Evolutionary conservation across 2,329 filamentous ascomycete species (phyloP), one percentile per base, ranked within the genome.

Genomic region (Colletotrichum aenigma): DNA sequence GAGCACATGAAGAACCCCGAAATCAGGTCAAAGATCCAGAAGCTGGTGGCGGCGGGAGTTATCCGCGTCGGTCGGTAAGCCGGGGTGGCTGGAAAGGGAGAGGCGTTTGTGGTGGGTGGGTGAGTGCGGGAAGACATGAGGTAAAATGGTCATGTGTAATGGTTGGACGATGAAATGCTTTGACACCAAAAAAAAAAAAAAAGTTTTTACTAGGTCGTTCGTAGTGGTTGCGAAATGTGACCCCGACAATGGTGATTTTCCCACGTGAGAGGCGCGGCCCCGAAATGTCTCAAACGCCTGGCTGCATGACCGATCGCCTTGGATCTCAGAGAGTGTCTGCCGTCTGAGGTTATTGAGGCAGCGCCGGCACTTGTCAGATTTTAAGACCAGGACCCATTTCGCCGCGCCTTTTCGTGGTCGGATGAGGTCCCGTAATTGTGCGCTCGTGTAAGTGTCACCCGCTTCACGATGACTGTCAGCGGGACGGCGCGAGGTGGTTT

Each of bases 1-100:
- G 96, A 99, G 85, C 97, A 99, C 86, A 98, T 99, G 95, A 95
- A 93, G 89, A 99, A 98, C 88, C 91, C 95, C 1, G 91, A 89
- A 74, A 94, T 99, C 79, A 91, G 93, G 76, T 91, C 91, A 81
- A 98, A 98, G 91, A 94, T 99, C 78, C 95, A 98, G 89, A 98
- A 98, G 88, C 88, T 98, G 81, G 93, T 98, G 79, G 95, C 95
- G 70, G 96, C 96, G 58, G 96, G 97, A 82, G 96, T 98, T 16
- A 98, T 98, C 81, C 92, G 95, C 58, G 89, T 96, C 79, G 94
- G 94, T 34, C 84, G 85, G 76, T 86, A 80, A 82, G 21, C 34
- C 21, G 60, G 64, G 58, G 68, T 4, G 24, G 26, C 9, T 24
- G 48, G 30, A 52, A 38, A 61, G 62, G 26, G 12, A 16, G 67